A percentile compares a stretch with the other conserved stretches of the same genome.
Conservation (phyloP, 2,329 filamentous ascomycete species). For the Penicillium verrucosum region DNA sequence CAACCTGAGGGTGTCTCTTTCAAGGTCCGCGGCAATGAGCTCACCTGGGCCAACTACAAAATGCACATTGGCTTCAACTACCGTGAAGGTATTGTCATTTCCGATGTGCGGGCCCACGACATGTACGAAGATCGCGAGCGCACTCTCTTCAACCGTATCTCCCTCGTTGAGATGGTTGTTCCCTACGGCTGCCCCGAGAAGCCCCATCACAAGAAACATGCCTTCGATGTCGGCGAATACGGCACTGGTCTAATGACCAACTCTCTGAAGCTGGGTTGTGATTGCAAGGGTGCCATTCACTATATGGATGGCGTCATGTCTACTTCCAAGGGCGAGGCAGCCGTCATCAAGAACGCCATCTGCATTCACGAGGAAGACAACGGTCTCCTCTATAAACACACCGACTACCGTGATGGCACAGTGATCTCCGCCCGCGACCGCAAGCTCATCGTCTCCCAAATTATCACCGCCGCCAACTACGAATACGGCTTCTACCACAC, state of each 20-base stretch:
- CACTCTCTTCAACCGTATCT: constrained; percentile 31
- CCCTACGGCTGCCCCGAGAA: constrained; percentile 28
- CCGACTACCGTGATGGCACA: constrained; percentile 83
- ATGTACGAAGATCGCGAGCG: constrained; percentile 29
- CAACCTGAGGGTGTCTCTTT: constrained; percentile 31
- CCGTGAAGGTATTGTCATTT: constrained; percentile 56
- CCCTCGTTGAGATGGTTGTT: constrained; percentile 30
- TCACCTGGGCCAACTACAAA: constrained; percentile 30
- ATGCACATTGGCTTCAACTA: constrained; percentile 50
- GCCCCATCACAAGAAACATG: constrained; percentile 30
- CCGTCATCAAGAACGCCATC: constrained; percentile 28
- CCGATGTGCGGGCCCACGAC: constrained; percentile 40
- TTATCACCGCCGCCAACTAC: constrained; percentile 93
- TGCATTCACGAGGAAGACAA: constrained; percentile 33
- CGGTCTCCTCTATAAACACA: constrained; percentile 63
- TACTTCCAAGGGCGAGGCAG: constrained; percentile 21
- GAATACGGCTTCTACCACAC: constrained; percentile 84
- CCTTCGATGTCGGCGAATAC: constrained; percentile 30
- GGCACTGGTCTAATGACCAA: constrained; percentile 30
- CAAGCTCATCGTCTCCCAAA: constrained; percentile 81
- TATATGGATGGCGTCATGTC: constrained; percentile 29
- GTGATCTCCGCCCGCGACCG: constrained; percentile 79
- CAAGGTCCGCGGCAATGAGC: constrained; percentile 29
- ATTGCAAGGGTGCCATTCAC: constrained; percentile 31
- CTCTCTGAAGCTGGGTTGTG: constrained; percentile 29